Percentiles rank a stretch among this genome's conserved stretches.
Conservation (phyloP, 345 rosid species). For the Schrenkiella parvula region DNA sequence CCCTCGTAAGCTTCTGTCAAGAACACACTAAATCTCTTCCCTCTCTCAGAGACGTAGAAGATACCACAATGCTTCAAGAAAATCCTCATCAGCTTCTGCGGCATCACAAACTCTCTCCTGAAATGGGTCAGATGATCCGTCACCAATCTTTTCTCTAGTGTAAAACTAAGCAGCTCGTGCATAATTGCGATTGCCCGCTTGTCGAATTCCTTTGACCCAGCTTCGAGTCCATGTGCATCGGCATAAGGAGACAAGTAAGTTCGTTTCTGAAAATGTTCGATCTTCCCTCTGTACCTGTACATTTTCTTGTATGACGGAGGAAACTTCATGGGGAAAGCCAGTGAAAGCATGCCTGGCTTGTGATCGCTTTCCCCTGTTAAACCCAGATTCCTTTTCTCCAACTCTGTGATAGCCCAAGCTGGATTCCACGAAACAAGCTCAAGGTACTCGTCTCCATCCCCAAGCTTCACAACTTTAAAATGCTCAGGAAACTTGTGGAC, state of each 20-base stretch:
- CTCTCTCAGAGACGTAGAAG: constrained; percentile 89
- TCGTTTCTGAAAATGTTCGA: constrained; percentile 79
- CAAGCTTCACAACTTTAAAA: constrained; percentile 48
- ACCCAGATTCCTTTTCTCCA: constrained; percentile 63
- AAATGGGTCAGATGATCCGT: constrained; percentile 90
- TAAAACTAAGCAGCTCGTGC: constrained; percentile 88
- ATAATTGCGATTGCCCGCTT: constrained; percentile 83
- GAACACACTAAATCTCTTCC: constrained; percentile 85
- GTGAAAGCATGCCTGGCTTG: constrained; percentile 64
- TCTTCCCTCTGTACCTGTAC: constrained; percentile 66
- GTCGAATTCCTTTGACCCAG: constrained; percentile 83
- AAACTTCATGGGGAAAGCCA: constrained; percentile 74
- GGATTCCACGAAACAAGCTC: constrained; percentile 82
- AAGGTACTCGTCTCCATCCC: constrained; percentile 51
- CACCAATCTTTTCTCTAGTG: constrained; percentile 83
- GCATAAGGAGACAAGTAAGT: constrained; percentile 80
- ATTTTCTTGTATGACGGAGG: constrained; percentile 73
- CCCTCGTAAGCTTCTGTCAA: constrained; percentile 76
- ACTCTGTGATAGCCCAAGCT: constrained; percentile 74
- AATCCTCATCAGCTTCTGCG: constrained; percentile 92
- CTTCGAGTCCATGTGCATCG: constrained; percentile 59
- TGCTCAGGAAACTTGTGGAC: constrained; percentile 61
- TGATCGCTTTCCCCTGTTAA: constrained; percentile 39
- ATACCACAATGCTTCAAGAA: constrained; percentile 82
- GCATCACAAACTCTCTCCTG: constrained; percentile 73